Evolutionary conservation across 192 early-diverging fungal genomes (phyloP), one percentile per base, ranked within the genome.

Genomic region (Coemansia sp.): DNA sequence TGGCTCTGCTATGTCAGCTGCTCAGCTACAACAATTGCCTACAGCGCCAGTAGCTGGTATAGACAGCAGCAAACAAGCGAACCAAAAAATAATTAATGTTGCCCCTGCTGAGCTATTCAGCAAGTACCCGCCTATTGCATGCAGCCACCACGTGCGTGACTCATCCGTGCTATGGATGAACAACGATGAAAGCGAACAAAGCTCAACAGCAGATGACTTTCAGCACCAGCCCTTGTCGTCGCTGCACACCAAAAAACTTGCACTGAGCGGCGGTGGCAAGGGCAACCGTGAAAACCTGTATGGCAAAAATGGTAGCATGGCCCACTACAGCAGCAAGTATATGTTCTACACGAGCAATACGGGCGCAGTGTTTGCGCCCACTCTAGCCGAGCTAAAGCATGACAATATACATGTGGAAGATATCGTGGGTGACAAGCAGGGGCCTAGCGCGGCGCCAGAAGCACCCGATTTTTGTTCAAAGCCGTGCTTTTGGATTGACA

Each of bases 401-500:
- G 30, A 51, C 31, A 48, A 46, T 9, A 34, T 59, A 26, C 26
- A 47, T 6, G 47, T 76, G 11, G 62, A 41, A 13, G 23, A 17
- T 2, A 27, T 66, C 6, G 27, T 65, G 8, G 55, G 39, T 4
- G 39, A 39, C 4, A 36, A 26, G 9, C 40, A 41, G 26, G 50
- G 19, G 58, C 32, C 47, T 22, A 25, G 53, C 39, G 32, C 77
- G 7, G 45, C 45, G 27, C 27, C 27, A 15, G 45, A 47, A 30
- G 27, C 45, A n/a, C 27, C 26, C 29, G 19, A 25, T 14, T 17
- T 47, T 30, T 25, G 45, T 4, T 25, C 29, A 4, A 25, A n/a
- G 17, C 45, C 45, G 17, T 86, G 82, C 34, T 90, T 86, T 63
- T 92, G 88, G 88, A 70, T 92, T 19, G 87, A 90, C 58, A 77